phyloP scores from a whole-genome alignment of 2,329 filamentous ascomycete genomes.

The Colletotrichum tamarilloi region DNA sequence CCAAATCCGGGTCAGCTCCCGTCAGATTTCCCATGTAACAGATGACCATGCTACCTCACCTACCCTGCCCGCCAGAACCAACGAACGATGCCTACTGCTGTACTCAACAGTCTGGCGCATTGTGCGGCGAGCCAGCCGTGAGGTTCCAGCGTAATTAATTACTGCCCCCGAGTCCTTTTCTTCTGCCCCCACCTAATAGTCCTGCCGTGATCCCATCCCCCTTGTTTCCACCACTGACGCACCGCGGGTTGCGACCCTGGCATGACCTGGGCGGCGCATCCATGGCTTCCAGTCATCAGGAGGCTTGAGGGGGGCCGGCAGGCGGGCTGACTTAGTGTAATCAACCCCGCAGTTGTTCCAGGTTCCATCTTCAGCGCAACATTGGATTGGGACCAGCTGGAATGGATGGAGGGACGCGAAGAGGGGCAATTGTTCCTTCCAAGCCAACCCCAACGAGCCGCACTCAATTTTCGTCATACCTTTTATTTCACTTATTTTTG shows the following conservation, averaged over 20 bases:
- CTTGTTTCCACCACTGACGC: constrained; percentile 21
- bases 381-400: constrained; percentile 19
- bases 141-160: too few species aligned
- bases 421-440: neutral
- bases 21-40: constrained; percentile 1
- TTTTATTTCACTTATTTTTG: neutral
- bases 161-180: neutral
- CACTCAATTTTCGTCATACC: constrained; percentile 27
- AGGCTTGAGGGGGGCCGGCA: neutral
- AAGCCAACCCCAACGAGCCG: constrained; percentile 16
- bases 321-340: neutral
- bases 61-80: constrained; percentile 2
- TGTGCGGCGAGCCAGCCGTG: too few species aligned
- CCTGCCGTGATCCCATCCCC: constrained; percentile 16
- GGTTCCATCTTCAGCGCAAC: constrained; percentile 35
- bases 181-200: neutral
- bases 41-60: neutral
- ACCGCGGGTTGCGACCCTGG: constrained; percentile 32
- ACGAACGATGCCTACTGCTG: constrained; percentile 1
- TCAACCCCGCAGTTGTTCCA: constrained; percentile 30
- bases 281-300: neutral
- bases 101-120: too few species aligned
- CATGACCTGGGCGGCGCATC: neutral
- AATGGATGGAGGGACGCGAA: constrained; percentile 1
- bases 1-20: neutral